Conservation (phyloP, 78 protist species). For the Acrasis kona region DNA sequence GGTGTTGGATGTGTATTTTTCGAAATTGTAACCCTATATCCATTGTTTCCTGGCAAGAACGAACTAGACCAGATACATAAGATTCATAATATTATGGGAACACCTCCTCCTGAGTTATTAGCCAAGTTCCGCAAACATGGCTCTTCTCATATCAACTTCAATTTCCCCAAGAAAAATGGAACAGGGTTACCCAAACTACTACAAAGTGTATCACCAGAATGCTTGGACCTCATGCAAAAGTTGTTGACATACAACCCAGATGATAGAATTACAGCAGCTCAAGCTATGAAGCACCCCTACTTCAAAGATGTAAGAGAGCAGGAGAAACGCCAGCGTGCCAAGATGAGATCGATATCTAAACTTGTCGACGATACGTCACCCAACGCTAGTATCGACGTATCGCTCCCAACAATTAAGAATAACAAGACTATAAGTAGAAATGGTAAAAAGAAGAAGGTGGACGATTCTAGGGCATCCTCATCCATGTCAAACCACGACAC, state of each 20-base stretch:
- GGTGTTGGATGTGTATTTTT: constrained; percentile 64
- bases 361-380: no score
- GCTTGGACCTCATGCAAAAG: constrained; percentile 42
- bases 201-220: constrained; percentile 40
- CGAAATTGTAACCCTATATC: constrained; percentile 61
- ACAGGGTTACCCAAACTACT: constrained; percentile 38
- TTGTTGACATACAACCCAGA: constrained; percentile 78
- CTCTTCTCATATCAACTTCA: constrained; percentile 65
- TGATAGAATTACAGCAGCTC: constrained; percentile 54
- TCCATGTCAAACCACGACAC: no score
- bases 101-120: constrained; percentile 55
- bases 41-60: constrained; percentile 85
- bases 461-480: no score
- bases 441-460: no score
- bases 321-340: constrained; percentile 35
- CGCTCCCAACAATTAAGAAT: no score
- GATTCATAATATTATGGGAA: constrained; percentile 82
- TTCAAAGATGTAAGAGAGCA: constrained; percentile 52
- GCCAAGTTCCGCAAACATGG: constrained; percentile 42
- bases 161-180: constrained; percentile 57
- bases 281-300: constrained; percentile 62
- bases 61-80: constrained; percentile 83
- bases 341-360: no score
- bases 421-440: no score
- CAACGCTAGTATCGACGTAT: no score